A percentile compares a stretch with the other conserved stretches of the same genome.
phyloP scores from a whole-genome alignment of 73 alveolate species.

The Paramecium tetraurelia region DNA sequence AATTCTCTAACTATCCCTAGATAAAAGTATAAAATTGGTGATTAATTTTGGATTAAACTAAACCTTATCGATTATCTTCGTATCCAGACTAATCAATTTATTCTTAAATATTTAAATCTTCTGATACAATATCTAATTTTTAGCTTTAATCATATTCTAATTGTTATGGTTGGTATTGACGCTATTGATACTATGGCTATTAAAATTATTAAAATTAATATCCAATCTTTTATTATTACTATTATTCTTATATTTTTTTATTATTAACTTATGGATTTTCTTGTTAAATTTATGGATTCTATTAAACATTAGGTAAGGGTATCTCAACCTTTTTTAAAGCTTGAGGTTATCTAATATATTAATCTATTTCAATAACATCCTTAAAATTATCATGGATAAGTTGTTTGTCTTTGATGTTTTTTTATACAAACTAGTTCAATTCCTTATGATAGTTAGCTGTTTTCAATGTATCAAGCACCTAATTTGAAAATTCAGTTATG shows the following conservation, averaged over 20 bases:
- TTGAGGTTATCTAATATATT: not conserved
- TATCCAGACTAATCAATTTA: too few relatives aligned
- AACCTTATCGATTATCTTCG: not conserved
- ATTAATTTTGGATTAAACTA: not conserved
- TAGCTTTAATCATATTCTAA: too few relatives aligned
- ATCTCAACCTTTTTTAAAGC: not conserved
- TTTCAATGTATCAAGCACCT: not conserved
- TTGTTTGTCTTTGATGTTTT: not conserved
- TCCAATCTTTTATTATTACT: too few relatives aligned
- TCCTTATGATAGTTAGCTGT: not conserved
- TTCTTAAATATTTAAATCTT: too few relatives aligned
- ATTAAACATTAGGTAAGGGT: not conserved
- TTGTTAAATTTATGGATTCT: not conserved
- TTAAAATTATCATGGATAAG: not conserved
- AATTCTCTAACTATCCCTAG: not conserved
- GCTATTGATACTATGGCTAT: too few relatives aligned
- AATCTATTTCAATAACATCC: not conserved
- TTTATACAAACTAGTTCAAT: not conserved
- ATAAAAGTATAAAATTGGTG: not conserved
- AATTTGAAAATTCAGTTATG: not conserved
- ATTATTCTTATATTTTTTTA: too few relatives aligned
- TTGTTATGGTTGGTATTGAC: too few relatives aligned
- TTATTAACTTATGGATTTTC: too few relatives aligned
- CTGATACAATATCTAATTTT: too few relatives aligned
- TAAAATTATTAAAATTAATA: too few relatives aligned